Evolutionary conservation across 1,284 basidiomycete species (phyloP), one percentile per base, ranked within the genome.

Genomic region (Malassezia furfur): DNA sequence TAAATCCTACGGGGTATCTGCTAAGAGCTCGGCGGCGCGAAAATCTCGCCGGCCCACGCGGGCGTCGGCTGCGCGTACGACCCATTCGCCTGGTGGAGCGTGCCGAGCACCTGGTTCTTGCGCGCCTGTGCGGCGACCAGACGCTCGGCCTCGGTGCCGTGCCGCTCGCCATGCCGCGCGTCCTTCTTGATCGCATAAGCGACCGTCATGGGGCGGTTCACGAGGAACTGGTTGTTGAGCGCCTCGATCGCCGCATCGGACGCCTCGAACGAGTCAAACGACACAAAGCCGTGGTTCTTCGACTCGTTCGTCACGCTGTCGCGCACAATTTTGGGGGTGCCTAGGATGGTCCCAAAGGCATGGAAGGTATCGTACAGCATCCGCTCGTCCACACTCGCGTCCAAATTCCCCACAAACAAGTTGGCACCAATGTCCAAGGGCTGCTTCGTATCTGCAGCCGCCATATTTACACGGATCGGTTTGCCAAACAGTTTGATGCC

Each of bases 141-240:
- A 58, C 93, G 85, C 77, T 98, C 93, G 2, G 94, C 91, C 19
- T 87, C 81, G 4, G 91, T 94, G 35, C 93, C 94, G 70, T 98
- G 94, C 15, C 91, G 83, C 76, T 98, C 93, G n/a, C 70, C 70
- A n/a, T 91, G 91, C 76, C 96, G 96, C 52, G 88, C 89, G 68
- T 98, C 94, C 79, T 96, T 96, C 77, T 96, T 96, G 81, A 96
- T 93, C 4, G 93, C 93, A 74, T 94, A 96, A 75, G 93, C 89
- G 14, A 96, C 91, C 15, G 85, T 85, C 72, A 96, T 88, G 56
- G 91, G 86, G 77, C 94, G 94, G 80, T 96, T 96, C 84, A 93
- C 91, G 44, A 98, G 80, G 82, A 90, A 96, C 72, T 98, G 93
- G 45, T 84, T 84, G 69, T 96, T 93, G 88, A 98, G 91, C 19